These are phyloP conservation scores for Saccharomycopsis amapae DNA, from an alignment of 805 yeast genomes.

Conservation along the genomic window DNA sequence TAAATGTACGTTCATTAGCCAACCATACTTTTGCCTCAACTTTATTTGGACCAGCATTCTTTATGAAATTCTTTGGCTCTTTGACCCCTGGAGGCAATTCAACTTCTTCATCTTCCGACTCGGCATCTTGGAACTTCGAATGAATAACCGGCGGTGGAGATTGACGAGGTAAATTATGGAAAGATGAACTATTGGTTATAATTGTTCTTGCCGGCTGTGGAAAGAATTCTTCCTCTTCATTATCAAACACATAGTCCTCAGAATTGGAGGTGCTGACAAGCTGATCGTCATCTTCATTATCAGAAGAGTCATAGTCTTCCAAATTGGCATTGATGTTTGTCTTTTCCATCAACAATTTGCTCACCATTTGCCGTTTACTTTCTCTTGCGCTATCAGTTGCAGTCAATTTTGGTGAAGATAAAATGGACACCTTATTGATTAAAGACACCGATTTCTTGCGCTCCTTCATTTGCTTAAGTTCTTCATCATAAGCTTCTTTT, in stretches of 20 bases:
- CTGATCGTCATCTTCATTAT: constrained; percentile 41
- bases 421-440: constrained; percentile 32
- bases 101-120: constrained; percentile 83
- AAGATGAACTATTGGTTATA: constrained; percentile 4
- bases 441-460: constrained; percentile 33
- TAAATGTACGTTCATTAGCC: constrained; percentile 95
- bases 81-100: constrained; percentile 83
- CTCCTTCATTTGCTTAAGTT: constrained; percentile 44
- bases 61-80: constrained; percentile 70
- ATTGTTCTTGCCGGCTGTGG: constrained; percentile 1
- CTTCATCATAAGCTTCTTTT: constrained; percentile 67
- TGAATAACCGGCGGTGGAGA: constrained; percentile 5
- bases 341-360: background rate
- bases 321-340: constrained; percentile 35
- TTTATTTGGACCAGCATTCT: constrained; percentile 86
- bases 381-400: constrained; percentile 7
- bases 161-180: constrained; percentile 5
- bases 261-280: constrained; percentile 38
- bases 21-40: constrained; percentile 98
- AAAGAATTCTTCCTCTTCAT: constrained; percentile 26
- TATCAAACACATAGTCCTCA: constrained; percentile 13
- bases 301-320: constrained; percentile 53
- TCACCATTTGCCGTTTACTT: constrained; percentile 5
- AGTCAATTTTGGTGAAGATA: constrained; percentile 23
- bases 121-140: constrained; percentile 46